Percentiles rank a stretch among this genome's conserved stretches.
phyloP scores from a whole-genome alignment of 306 rosid species.

The Corylus heterophylla region DNA sequence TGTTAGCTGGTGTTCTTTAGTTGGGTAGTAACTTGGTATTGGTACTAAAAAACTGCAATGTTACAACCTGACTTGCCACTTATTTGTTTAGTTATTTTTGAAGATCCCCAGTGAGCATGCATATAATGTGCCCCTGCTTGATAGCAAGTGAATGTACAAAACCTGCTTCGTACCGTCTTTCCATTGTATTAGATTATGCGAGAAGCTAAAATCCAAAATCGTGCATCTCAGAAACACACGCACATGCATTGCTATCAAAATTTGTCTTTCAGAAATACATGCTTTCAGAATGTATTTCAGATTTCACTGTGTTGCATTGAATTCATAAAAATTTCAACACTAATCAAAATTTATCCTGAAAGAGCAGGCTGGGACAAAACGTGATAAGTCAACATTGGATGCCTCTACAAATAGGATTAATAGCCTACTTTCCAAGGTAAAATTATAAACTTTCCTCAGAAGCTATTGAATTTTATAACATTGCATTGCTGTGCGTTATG shows the following conservation, averaged over 20 bases:
- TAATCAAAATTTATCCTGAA: conserved; percentile 29
- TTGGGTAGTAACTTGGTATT: not conserved
- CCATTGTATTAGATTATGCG: not conserved
- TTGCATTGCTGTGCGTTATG: conserved; percentile 18
- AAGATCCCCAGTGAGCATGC: not conserved
- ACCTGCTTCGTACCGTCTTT: not conserved
- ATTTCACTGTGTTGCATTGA: not conserved
- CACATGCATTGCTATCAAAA: not conserved
- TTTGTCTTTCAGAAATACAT: not conserved
- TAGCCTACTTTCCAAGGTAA: conserved; percentile 86
- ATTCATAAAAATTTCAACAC: not conserved
- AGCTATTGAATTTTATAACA: conserved; percentile 18
- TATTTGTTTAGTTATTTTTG: not conserved
- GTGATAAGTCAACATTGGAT: conserved; percentile 71
- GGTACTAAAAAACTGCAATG: not conserved
- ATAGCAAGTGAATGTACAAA: not conserved
- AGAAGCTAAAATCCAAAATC: not conserved
- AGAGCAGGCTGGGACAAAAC: conserved; percentile 82
- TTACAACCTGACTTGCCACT: not conserved
- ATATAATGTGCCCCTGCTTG: not conserved
- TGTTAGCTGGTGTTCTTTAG: not conserved
- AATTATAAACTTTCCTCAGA: conserved; percentile 19
- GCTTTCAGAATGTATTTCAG: conserved; percentile 4
- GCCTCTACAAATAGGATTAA: conserved; percentile 64
- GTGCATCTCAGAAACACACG: not conserved